Percentiles rank a stretch among this genome's conserved stretches.
phyloP scores from a whole-genome alignment of 441 rosid genomes.

The Manihot esculenta region DNA sequence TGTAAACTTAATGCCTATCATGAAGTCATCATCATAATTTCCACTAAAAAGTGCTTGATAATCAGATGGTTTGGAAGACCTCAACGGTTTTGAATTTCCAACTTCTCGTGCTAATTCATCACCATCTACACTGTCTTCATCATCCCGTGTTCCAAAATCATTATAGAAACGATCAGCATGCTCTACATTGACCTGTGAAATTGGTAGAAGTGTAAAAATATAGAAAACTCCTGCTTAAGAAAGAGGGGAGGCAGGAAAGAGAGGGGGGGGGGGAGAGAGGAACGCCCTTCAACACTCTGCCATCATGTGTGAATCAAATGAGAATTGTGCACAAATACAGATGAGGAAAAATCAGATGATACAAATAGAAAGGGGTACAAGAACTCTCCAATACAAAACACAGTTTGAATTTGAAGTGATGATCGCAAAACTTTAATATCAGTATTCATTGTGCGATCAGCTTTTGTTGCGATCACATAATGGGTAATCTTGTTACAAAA shows the following conservation, averaged over 20 bases:
- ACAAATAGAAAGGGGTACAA: background rate
- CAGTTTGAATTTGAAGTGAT: background rate
- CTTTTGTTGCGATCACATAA: background rate
- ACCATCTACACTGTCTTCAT: constrained; percentile 37
- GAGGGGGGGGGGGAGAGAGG: background rate
- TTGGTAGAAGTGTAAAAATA: constrained; percentile 13
- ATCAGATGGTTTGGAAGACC: constrained; percentile 81
- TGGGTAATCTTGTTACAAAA: background rate
- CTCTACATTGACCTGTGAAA: constrained; percentile 76
- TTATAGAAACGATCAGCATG: constrained; percentile 66
- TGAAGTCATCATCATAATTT: constrained; percentile 69
- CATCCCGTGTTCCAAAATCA: constrained; percentile 75
- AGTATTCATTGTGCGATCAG: background rate
- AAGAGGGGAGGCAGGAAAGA: background rate
- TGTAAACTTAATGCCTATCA: constrained; percentile 89
- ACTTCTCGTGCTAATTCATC: constrained; percentile 28
- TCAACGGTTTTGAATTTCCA: constrained; percentile 31
- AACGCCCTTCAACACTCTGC: background rate
- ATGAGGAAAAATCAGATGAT: background rate
- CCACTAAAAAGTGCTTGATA: constrained; percentile 79
- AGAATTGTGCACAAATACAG: background rate
- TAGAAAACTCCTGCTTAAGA: background rate
- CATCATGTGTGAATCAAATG: background rate
- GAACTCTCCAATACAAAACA: background rate
- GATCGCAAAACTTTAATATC: background rate